Percentiles rank a stretch among this genome's conserved stretches.
Evolutionary conservation across 257 asterid genomes (phyloP).

Genomic region (Solanum lignicaule): DNA sequence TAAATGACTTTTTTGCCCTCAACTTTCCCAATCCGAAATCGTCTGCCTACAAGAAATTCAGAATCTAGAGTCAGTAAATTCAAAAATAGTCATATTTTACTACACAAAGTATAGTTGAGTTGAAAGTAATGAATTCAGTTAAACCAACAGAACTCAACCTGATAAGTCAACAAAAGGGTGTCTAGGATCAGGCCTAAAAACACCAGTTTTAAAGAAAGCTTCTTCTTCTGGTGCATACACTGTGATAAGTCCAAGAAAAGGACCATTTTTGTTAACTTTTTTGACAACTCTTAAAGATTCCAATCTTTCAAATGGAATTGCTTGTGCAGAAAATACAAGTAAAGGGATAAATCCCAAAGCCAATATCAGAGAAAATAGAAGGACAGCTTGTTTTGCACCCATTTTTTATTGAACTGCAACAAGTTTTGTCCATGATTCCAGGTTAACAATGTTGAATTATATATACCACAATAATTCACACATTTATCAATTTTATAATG

Average conservation of each 20-base stretch:
- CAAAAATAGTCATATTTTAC: background rate
- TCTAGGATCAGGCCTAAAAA: conserved; percentile 22
- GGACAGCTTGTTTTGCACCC: background rate
- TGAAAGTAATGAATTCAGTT: background rate
- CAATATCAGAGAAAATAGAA: background rate
- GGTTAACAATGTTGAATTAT: background rate
- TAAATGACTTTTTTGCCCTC: conserved; percentile 34
- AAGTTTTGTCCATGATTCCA: background rate
- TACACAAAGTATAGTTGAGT: too few species aligned
- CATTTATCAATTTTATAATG: background rate
- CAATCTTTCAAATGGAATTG: conserved; percentile 12
- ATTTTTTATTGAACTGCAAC: background rate
- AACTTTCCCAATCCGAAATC: conserved; percentile 42
- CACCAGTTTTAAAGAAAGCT: conserved; percentile 34
- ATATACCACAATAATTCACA: background rate
- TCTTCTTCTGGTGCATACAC: conserved; percentile 43
- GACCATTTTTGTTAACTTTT: conserved; percentile 30
- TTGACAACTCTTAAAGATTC: background rate
- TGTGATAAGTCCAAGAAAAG: conserved; percentile 44
- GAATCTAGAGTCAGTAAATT: background rate
- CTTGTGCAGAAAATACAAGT: conserved; percentile 11
- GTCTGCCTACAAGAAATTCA: conserved; percentile 25
- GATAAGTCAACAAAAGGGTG: conserved; percentile 42
- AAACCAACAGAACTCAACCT: background rate
- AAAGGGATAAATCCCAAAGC: background rate